Evolutionary conservation across 2,329 filamentous ascomycete species (phyloP).

Genomic region (Fusarium torreyae): DNA sequence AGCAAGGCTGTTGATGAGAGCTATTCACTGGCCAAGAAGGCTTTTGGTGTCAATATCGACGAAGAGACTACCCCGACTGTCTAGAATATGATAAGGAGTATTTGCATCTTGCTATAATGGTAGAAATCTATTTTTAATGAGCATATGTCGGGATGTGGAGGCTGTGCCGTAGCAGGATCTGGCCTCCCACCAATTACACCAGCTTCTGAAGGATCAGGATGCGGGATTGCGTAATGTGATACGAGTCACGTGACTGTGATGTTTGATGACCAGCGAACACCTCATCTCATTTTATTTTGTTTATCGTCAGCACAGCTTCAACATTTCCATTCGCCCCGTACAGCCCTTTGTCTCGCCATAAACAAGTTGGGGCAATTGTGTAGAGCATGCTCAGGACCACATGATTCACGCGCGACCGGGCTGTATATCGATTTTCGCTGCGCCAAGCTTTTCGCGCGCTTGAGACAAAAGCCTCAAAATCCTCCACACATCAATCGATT

Average conservation of each 20-base stretch:
- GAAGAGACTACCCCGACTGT: conserved; percentile 52
- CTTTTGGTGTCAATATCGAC: conserved; percentile 64
- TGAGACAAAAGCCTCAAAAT: conserved; percentile 1
- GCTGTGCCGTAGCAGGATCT: neutral
- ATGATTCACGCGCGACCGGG: neutral
- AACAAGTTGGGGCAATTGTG: neutral
- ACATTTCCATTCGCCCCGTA: no score
- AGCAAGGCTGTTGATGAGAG: conserved; percentile 70
- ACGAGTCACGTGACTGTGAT: conserved; percentile 23
- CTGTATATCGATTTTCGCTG: neutral
- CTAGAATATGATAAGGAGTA: conserved; percentile 1
- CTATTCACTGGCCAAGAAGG: conserved; percentile 62
- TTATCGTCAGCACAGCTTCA: neutral
- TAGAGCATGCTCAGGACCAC: neutral
- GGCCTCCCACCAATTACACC: no score
- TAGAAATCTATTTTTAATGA: no score
- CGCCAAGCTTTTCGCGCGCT: neutral
- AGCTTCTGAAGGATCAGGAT: no score
- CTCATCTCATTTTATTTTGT: conserved; percentile 21
- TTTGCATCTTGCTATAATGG: no score
- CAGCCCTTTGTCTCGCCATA: neutral
- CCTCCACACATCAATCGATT: neutral
- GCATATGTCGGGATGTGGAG: neutral
- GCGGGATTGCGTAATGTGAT: conserved; percentile 42
- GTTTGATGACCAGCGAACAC: neutral